Evolutionary conservation across 345 rosid genomes (phyloP), one percentile per base, ranked within the genome.

Genomic region (Eutrema yunnanense): DNA sequence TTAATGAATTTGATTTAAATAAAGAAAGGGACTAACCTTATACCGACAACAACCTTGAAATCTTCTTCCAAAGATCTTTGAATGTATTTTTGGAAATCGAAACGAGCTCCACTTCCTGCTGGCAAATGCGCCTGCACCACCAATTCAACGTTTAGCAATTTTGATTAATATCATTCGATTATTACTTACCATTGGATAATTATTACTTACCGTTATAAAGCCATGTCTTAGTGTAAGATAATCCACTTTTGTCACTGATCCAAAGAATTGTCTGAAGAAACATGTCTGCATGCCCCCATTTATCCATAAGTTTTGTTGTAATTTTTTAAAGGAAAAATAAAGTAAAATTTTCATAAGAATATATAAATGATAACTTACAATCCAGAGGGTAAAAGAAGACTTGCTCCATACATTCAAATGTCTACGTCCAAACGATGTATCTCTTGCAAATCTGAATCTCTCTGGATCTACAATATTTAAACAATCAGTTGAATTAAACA

Each of bases 391-490:
- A 61, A 88, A 27, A 11, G 89, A n/a, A 34, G 93, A 82, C 33
- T 72, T 60, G 82, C 96, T 92, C 99, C 97, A 92, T 8, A 79
- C 41, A 27, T 77, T 82, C 76, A 95, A 37, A 66, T 95, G 99
- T 57, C 99, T 84, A 26, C 92, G 77, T 50, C 99, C 99, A 49
- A 95, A 95, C 5, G 99, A 86, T 11, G 99, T 91, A 53, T 94
- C 96, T 73, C 95, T 94, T 72, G 98, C 87, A 73, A 89, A 91
- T 67, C 98, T 82, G 76, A 95, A 95, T 77, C 97, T 89, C 82
- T 95, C 93, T 8, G 99, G 99, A 82, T 95, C 99, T 95, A 72
- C 48, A 78, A 36, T 0, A 6, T 51, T 49, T 3, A 62, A 48
- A 47, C n/a, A 74, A 67, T n/a, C 32, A 65, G 30, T 58, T 74